phyloP scores from a whole-genome alignment of 73 alveolate genomes.

The Paramecium tetraurelia region DNA sequence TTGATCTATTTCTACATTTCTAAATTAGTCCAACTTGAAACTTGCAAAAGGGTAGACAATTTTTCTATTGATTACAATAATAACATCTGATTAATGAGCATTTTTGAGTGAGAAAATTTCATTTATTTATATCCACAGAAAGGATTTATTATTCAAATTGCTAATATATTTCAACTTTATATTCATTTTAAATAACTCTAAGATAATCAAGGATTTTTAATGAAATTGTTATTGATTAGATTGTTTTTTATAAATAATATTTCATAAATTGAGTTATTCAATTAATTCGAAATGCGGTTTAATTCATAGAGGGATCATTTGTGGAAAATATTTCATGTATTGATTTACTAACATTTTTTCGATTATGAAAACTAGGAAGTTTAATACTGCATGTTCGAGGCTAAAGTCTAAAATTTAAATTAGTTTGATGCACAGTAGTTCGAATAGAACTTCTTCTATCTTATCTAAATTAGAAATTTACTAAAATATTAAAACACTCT shows the following conservation, averaged over 20 bases:
- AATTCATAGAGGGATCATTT: neutral
- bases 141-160: no score
- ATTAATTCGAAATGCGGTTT: neutral
- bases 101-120: no score
- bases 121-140: no score
- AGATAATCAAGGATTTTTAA: neutral
- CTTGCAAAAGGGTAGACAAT: no score
- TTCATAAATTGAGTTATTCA: neutral
- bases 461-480: neutral
- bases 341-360: slow-evolving; percentile 42
- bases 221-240: neutral
- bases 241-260: neutral
- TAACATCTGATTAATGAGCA: no score
- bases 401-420: neutral
- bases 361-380: slow-evolving; percentile 7
- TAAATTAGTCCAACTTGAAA: no score
- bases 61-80: no score
- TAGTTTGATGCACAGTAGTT: neutral
- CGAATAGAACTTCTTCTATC: slow-evolving; percentile 26
- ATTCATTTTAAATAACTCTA: neutral
- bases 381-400: neutral
- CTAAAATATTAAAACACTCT: neutral
- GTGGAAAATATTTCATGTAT: slow-evolving; percentile 5
- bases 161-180: no score
- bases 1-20: no score